Percentiles rank a stretch among this genome's conserved stretches.
phyloP scores from a whole-genome alignment of 1,284 basidiomycete species.

The Marasmius oreades region DNA sequence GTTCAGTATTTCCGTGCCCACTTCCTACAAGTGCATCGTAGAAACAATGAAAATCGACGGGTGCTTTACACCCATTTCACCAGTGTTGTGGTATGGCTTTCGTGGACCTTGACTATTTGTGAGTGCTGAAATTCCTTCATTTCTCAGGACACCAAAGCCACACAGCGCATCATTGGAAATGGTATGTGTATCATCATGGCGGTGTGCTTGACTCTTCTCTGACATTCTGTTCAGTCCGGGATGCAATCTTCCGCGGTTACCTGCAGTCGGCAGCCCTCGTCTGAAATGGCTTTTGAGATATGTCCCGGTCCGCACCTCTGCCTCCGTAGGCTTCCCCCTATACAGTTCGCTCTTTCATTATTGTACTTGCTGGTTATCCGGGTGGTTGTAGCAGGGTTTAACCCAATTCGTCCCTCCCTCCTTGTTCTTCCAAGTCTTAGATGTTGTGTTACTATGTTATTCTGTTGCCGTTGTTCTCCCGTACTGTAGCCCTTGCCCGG shows the following conservation, averaged over 20 bases:
- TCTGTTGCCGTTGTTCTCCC: background rate
- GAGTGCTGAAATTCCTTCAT: constrained; percentile 8
- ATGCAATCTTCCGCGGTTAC: constrained; percentile 71
- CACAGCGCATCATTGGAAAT: constrained; percentile 76
- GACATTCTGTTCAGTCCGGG: constrained; percentile 46
- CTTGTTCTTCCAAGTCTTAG: background rate
- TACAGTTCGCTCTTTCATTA: background rate
- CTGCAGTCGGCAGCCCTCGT: constrained; percentile 69
- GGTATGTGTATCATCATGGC: constrained; percentile 38
- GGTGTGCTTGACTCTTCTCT: constrained; percentile 13
- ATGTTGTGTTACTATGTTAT: background rate
- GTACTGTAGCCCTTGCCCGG: background rate
- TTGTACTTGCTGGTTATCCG: background rate
- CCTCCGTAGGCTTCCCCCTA: background rate
- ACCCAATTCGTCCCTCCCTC: background rate
- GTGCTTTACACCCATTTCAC: constrained; percentile 79
- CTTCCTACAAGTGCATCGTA: constrained; percentile 75
- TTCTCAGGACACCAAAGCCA: constrained; percentile 71
- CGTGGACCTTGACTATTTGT: background rate
- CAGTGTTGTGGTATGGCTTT: constrained; percentile 63
- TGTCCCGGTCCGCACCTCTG: background rate
- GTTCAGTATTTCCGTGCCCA: constrained; percentile 82
- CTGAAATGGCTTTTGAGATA: constrained; percentile 18
- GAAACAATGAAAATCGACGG: constrained; percentile 73
- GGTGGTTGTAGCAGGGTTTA: background rate